Evolutionary conservation across 2,329 filamentous ascomycete species (phyloP).

Genomic region (Colletotrichum musicola): DNA sequence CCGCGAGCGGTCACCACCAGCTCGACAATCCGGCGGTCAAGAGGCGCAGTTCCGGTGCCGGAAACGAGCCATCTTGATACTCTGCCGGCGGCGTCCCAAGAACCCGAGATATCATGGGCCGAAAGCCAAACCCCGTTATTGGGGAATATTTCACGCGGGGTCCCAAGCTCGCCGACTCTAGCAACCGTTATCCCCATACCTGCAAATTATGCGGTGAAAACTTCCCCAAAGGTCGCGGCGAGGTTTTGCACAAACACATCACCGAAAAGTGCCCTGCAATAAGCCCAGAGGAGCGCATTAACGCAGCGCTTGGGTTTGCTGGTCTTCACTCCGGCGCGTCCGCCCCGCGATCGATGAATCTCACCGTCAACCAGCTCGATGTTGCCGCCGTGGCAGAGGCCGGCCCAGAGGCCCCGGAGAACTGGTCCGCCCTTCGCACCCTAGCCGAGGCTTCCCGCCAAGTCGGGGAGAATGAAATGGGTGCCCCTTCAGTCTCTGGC

Average conservation of each 20-base stretch:
- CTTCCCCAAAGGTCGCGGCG: slow-evolving; percentile 90
- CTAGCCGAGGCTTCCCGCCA: slow-evolving; percentile 89
- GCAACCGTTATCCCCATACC: slow-evolving; percentile 91
- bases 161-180: slow-evolving; percentile 86
- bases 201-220: slow-evolving; percentile 90
- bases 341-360: slow-evolving; percentile 37
- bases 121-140: slow-evolving; percentile 86
- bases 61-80: background rate
- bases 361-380: slow-evolving; percentile 35
- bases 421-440: slow-evolving; percentile 86
- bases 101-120: slow-evolving; percentile 71
- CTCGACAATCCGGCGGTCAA: slow-evolving; percentile 17
- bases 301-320: slow-evolving; percentile 60
- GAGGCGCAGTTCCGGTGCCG: background rate
- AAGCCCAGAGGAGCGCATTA: slow-evolving; percentile 79
- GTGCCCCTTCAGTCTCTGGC: slow-evolving; percentile 20
- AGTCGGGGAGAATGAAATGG: slow-evolving; percentile 59
- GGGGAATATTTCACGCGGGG: slow-evolving; percentile 90
- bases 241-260: slow-evolving; percentile 84
- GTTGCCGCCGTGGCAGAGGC: slow-evolving; percentile 33
- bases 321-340: slow-evolving; percentile 37
- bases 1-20: slow-evolving; percentile 9
- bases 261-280: slow-evolving; percentile 89
- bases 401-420: slow-evolving; percentile 56
- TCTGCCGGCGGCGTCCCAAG: background rate